Percentiles rank a stretch among this genome's conserved stretches.
Conservation (phyloP, 208 protist species). For the Jaenimonas drosophilae region DNA sequence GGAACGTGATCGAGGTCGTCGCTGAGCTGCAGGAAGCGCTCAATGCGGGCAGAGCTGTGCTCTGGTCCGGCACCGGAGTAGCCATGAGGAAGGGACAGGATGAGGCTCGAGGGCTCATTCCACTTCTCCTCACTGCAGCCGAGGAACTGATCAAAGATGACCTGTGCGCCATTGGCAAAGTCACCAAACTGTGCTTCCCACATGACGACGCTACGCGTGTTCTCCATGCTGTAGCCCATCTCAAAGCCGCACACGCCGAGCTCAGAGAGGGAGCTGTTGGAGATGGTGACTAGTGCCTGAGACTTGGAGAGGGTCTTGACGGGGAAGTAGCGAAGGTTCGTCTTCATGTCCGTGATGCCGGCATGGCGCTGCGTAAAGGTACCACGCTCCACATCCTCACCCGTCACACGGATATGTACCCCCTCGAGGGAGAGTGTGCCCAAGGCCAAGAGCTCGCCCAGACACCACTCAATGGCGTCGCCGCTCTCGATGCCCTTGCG, state of each 20-base stretch:
- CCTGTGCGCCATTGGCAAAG: constrained; percentile 98
- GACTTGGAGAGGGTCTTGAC: constrained; percentile 54
- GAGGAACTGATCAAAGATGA: constrained; percentile 98
- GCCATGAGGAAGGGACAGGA: constrained; percentile 97
- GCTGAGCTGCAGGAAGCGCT: constrained; percentile 96
- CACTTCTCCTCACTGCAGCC: constrained; percentile 95
- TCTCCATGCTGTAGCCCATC: constrained; percentile 93
- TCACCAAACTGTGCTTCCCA: constrained; percentile 99
- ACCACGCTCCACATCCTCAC: constrained; percentile 97
- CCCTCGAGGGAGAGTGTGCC: constrained; percentile 90
- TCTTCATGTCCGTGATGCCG: constrained; percentile 92
- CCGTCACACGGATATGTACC: constrained; percentile 88
- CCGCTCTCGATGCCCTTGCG: constrained; percentile 81
- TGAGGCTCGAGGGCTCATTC: constrained; percentile 89
- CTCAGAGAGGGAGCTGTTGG: constrained; percentile 95
- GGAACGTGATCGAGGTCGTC: constrained; percentile 86
- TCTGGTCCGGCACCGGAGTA: constrained; percentile 97
- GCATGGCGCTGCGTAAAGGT: constrained; percentile 98
- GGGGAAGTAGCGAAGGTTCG: constrained; percentile 80
- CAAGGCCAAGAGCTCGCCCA: constrained; percentile 93
- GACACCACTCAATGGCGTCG: constrained; percentile 91
- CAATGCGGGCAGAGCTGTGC: constrained; percentile 95
- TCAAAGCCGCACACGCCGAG: constrained; percentile 97
- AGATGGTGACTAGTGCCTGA: constrained; percentile 85
- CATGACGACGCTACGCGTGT: constrained; percentile 91